Evolutionary conservation across 2,329 filamentous ascomycete genomes (phyloP), one percentile per base, ranked within the genome.

Genomic region (Penicillium sp.): DNA sequence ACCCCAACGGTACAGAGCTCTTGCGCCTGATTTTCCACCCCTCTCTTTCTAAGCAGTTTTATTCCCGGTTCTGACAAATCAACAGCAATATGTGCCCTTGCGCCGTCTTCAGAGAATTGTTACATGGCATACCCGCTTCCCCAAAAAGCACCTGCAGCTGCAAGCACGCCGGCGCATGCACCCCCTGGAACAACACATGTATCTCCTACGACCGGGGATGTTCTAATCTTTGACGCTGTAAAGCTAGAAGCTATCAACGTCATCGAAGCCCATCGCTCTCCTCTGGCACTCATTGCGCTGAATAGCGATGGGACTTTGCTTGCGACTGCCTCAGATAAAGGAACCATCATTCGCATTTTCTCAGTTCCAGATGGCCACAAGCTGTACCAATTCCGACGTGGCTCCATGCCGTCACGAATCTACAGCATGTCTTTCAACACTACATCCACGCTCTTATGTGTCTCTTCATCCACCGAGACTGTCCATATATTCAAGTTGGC

Each of bases 361-460:
- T 88, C 88, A 1, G 82, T 98, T 1, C 93, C 93, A 3, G 82
- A 84, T 56, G 93, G 88, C 10, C 84, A 91, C 63, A 98, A 97
- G 69, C 78, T 98, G 17, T 97, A 90, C 68, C 91, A 98, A 66
- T 98, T 98, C 72, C 82, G 93, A 52, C 83, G 93, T 56, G 93
- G 93, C 38, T 96, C 91, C 2, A 96, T 96, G 69, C 93, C 93
- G 0, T 90, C 90, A 2, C 85, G 88, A 35, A 98, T 98, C 60
- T 96, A 90, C 72, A 95, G 89, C 79, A 96, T 98, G 89, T 95
- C 90, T 1, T 98, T 98, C 73, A 98, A 98, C 69, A 83, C 89
- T 43, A 89, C 87, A 52, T 95, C 90, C 2, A 95, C 90, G 1
- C 76, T 98, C 10, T 80, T 98, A 32, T 96, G 90, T 63, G 90